These are phyloP conservation scores for Suillus paluster DNA, from an alignment of 768 basidiomycete genomes.

Conservation along the genomic window DNA sequence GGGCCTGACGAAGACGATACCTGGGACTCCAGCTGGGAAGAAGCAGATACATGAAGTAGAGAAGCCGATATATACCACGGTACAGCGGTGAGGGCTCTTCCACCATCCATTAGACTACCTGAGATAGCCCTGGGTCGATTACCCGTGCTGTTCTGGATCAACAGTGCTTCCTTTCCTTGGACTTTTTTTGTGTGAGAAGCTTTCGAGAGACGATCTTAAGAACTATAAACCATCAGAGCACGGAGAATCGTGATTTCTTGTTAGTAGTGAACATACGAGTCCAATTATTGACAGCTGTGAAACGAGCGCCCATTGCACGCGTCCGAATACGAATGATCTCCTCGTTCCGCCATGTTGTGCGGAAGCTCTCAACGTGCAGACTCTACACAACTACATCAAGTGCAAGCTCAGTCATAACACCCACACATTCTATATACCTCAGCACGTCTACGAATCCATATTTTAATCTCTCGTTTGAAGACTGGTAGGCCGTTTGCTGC, in stretches of 20 bases:
- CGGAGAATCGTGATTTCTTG: not conserved
- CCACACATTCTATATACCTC: slow-evolving; percentile 62
- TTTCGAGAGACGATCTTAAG: not conserved
- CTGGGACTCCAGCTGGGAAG: slow-evolving; percentile 82
- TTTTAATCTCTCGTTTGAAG: slow-evolving; percentile 90
- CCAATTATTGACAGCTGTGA: not conserved
- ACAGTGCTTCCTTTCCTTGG: not conserved
- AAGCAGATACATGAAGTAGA: slow-evolving; percentile 88
- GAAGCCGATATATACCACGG: slow-evolving; percentile 78
- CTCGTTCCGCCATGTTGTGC: slow-evolving; percentile 34
- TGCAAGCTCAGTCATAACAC: slow-evolving; percentile 29
- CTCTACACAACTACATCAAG: slow-evolving; percentile 19
- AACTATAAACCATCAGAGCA: not conserved
- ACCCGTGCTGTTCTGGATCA: not conserved
- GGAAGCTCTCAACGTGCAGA: slow-evolving; percentile 21
- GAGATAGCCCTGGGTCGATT: not conserved
- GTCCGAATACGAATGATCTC: slow-evolving; percentile 28
- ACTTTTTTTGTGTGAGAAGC: slow-evolving; percentile 1
- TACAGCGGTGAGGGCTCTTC: slow-evolving; percentile 70
- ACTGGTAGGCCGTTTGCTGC: slow-evolving; percentile 61
- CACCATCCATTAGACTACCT: not conserved
- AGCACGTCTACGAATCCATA: slow-evolving; percentile 82
- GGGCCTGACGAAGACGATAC: slow-evolving; percentile 92
- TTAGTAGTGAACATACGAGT: not conserved
- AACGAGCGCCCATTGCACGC: slow-evolving; percentile 3